Evolutionary conservation across 345 rosid genomes (phyloP), one percentile per base, ranked within the genome.

Genomic region (Lepidium sativum): DNA sequence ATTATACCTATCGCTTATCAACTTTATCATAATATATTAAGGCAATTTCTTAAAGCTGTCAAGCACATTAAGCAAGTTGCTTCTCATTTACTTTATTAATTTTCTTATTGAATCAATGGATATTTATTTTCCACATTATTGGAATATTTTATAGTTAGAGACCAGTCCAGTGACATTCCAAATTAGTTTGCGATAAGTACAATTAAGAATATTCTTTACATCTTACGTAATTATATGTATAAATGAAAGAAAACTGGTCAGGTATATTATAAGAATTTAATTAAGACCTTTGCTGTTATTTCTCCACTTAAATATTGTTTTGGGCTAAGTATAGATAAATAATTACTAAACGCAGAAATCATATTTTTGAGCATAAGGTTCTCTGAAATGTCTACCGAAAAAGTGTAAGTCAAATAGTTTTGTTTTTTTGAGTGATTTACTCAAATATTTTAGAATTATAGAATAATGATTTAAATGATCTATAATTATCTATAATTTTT

Each of bases 41-140:
- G n/a, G 16, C 13, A 25, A 31, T 38, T 25, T 41, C 6, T 16
- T 18, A 37, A 44, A n/a, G 16, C 39, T 8, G 16, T 71, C 75
- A 49, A 55, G 67, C 53, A 20, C 20, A 51, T 23, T 18, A 60
- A 32, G 31, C 75, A 71, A 71, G 70, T 71, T 56, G 70, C 54
- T 63, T 70, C 27, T 42, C 10, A 7, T 42, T 43, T 51, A 51
- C 41, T 40, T 41, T 29, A 11, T 39, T 63, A 27, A 16, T 9
- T 42, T 32, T 9, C 8, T 13, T 65, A 34, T 66, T 44, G 27
- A 21, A 43, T 43, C 2, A 4, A 10, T 54, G 12, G 23, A 13
- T 5, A 45, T 2, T 3, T 39, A 15, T 44, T 38, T 70, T 38
- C 64, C 42, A 61, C 55, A 70, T 8, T 38, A 3, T 71, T 20